Percentiles rank a stretch among this genome's conserved stretches.
Evolutionary conservation across 768 basidiomycete genomes (phyloP).

Genomic region (Boletus sp.): DNA sequence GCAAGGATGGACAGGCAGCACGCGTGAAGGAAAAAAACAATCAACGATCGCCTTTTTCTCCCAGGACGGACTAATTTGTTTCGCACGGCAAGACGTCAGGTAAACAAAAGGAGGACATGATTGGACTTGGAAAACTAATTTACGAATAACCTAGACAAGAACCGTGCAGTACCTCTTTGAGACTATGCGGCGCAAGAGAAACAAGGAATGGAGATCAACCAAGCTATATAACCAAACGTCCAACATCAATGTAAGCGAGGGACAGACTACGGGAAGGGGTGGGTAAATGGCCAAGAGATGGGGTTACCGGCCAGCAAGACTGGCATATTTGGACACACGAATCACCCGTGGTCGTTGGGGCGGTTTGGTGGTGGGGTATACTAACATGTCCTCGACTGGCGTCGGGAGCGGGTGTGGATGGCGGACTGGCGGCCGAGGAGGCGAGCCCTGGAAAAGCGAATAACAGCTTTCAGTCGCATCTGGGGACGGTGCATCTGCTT

Average conservation of each 20-base stretch:
- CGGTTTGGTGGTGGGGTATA: conserved; percentile 15
- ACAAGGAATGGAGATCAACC: conserved; percentile 3
- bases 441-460: conserved; percentile 11
- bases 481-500: conserved; percentile 15
- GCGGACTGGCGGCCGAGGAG: conserved; percentile 9
- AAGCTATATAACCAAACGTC: neutral
- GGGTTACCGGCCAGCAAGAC: conserved; percentile 30
- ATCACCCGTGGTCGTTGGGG: conserved; percentile 10
- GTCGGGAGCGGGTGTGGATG: conserved; percentile 52
- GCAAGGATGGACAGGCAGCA: conserved; percentile 16
- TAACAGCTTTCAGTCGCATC: conserved; percentile 20
- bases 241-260: neutral
- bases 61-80: neutral
- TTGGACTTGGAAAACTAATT: conserved; percentile 10
- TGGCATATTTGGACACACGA: conserved; percentile 29
- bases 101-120: neutral
- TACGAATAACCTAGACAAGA: conserved; percentile 27
- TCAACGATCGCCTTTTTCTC: neutral
- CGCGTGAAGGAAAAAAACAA: conserved; percentile 2
- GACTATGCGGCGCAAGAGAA: neutral
- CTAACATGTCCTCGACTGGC: conserved; percentile 51
- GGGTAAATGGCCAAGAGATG: neutral
- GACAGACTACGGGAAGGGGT: neutral
- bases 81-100: conserved; percentile 13
- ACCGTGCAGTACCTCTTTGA: neutral